Evolutionary conservation across 371 early-diverging fungal species (phyloP).

Genomic region (Fennellomyces sp.): DNA sequence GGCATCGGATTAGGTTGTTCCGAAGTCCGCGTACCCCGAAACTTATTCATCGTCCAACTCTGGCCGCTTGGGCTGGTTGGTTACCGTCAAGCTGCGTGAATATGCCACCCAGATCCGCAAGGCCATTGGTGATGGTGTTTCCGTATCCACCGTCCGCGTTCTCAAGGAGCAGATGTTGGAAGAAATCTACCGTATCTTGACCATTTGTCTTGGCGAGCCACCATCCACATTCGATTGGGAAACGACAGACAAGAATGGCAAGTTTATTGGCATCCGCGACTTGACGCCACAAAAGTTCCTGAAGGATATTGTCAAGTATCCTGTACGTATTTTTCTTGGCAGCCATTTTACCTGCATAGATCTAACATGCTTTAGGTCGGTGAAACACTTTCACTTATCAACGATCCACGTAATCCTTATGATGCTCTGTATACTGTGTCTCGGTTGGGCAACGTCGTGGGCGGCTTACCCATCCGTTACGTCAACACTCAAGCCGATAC

Average conservation of each 20-base stretch:
- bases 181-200: constrained; percentile 74
- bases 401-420: constrained; percentile 77
- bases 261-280: constrained; percentile 53
- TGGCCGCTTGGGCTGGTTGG: constrained; percentile 59
- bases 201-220: constrained; percentile 79
- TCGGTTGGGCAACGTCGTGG: constrained; percentile 77
- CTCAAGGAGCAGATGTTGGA: constrained; percentile 66
- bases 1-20: too few relatives aligned
- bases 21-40: constrained; percentile 77
- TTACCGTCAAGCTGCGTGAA: constrained; percentile 74
- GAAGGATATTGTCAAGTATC: constrained; percentile 64
- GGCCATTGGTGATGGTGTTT: constrained; percentile 45
- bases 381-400: constrained; percentile 72
- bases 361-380: constrained; percentile 39
- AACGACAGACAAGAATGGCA: constrained; percentile 70
- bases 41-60: constrained; percentile 68
- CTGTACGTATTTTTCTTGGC: constrained; percentile 34
- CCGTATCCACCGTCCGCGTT: constrained; percentile 34
- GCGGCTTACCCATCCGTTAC: constrained; percentile 68
- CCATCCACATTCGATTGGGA: constrained; percentile 75
- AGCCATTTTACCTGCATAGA: neutral
- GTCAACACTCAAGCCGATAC: constrained; percentile 62
- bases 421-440: constrained; percentile 72
- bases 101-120: constrained; percentile 66
- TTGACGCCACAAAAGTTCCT: constrained; percentile 72